Evolutionary conservation across 2,329 filamentous ascomycete species (phyloP).

Genomic region (Akanthomyces dipterigenus): DNA sequence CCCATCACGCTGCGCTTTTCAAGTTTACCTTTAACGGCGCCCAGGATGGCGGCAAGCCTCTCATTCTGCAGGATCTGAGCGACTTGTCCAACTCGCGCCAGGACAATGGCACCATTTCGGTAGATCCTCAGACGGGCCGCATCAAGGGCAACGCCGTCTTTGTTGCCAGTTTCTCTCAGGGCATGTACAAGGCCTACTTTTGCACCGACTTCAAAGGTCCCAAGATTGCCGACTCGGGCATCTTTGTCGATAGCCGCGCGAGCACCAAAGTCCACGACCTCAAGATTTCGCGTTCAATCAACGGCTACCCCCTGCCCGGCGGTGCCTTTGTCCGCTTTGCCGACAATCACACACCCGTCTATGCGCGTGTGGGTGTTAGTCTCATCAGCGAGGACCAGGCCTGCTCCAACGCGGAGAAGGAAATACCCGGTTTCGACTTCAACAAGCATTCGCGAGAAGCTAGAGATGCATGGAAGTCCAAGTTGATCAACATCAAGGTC

Average conservation of each 20-base stretch:
- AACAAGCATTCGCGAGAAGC: conserved; percentile 44
- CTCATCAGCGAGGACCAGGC: conserved; percentile 61
- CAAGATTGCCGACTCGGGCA: conserved; percentile 50
- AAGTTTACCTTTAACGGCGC: conserved; percentile 53
- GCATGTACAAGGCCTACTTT: conserved; percentile 54
- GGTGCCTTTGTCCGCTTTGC: conserved; percentile 60
- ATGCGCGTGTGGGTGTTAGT: conserved; percentile 61
- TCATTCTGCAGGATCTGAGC: conserved; percentile 59
- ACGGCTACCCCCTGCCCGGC: conserved; percentile 48
- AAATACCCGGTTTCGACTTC: conserved; percentile 65
- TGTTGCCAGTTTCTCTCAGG: conserved; percentile 57
- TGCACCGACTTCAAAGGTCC: conserved; percentile 62
- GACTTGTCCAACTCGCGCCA: conserved; percentile 57
- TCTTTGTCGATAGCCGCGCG: conserved; percentile 53
- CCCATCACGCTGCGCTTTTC: conserved; percentile 60
- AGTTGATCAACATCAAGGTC: conserved; percentile 52
- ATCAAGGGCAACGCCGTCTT: conserved; percentile 59
- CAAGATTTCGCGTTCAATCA: conserved; percentile 42
- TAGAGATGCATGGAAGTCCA: conserved; percentile 51
- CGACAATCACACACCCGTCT: conserved; percentile 42
- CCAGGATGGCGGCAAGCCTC: conserved; percentile 36
- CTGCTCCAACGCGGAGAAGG: conserved; percentile 59
- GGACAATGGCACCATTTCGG: conserved; percentile 48
- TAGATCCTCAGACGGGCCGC: conserved; percentile 50
- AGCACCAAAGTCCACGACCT: conserved; percentile 40